Percentiles rank a stretch among this genome's conserved stretches.
Conservation (phyloP, 306 rosid genomes). For the Purshia tridentata region DNA sequence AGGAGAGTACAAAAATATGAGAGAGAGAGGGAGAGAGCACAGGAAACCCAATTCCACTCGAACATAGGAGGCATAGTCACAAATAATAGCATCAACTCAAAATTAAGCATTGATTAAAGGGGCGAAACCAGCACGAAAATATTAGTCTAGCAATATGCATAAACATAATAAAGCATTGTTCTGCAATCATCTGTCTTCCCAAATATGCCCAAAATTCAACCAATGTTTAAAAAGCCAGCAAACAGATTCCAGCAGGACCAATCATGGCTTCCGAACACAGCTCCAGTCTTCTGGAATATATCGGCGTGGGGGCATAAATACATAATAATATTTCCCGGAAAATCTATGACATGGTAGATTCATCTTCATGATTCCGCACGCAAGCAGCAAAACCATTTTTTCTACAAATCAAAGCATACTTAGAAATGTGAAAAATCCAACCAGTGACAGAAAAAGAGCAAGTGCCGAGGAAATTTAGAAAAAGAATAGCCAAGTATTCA, state of each 20-base stretch:
- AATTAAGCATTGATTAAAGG: constrained; percentile 8
- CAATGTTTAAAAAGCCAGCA: constrained; percentile 25
- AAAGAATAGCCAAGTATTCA: neutral
- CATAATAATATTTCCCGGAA: constrained; percentile 7
- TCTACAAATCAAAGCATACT: constrained; percentile 42
- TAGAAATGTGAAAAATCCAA: constrained; percentile 4
- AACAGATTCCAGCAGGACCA: constrained; percentile 51
- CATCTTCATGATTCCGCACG: constrained; percentile 48
- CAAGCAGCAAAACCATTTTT: constrained; percentile 87
- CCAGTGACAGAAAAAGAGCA: neutral
- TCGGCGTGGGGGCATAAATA: constrained; percentile 26
- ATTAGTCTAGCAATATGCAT: constrained; percentile 21
- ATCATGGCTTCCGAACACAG: constrained; percentile 47
- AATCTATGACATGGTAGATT: constrained; percentile 18
- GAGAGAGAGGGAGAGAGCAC: neutral
- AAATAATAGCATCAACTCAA: constrained; percentile 11
- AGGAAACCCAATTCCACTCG: constrained; percentile 16
- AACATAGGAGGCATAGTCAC: constrained; percentile 10
- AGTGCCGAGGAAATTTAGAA: neutral
- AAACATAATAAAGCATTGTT: constrained; percentile 22
- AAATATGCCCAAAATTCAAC: constrained; percentile 19
- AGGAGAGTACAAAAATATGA: no score
- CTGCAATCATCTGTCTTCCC: constrained; percentile 21
- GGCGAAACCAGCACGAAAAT: constrained; percentile 12
- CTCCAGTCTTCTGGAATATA: constrained; percentile 54